Evolutionary conservation across 1,139 yeast genomes (phyloP).

Genomic region (Nakaseomyces kungkrabaensis): DNA sequence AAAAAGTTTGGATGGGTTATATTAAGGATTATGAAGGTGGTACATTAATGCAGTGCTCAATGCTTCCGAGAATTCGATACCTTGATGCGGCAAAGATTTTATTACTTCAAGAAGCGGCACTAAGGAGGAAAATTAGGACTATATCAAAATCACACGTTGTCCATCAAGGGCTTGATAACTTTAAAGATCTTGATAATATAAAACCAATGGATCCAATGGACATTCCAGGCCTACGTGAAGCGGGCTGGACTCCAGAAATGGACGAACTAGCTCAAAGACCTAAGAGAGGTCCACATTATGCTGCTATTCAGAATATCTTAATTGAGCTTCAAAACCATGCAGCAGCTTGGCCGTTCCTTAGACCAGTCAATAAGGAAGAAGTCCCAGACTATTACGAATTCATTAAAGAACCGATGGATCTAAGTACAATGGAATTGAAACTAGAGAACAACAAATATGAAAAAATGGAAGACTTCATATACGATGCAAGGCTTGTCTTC

Average conservation of each 20-base stretch:
- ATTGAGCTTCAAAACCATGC: conserved; percentile 90
- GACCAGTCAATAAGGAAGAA: conserved; percentile 86
- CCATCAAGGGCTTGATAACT: conserved; percentile 70
- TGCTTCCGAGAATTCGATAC: conserved; percentile 82
- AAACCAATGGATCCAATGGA: conserved; percentile 57
- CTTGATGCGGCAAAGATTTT: conserved; percentile 81
- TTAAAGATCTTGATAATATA: conserved; percentile 45
- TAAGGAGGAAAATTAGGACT: conserved; percentile 70
- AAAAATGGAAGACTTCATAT: conserved; percentile 80
- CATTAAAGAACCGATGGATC: conserved; percentile 97
- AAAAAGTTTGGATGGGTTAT: conserved; percentile 93
- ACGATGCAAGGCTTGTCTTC: conserved; percentile 78
- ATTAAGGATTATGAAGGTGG: conserved; percentile 99
- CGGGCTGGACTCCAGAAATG: conserved; percentile 99
- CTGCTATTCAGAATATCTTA: conserved; percentile 79
- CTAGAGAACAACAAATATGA: conserved; percentile 87
- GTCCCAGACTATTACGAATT: conserved; percentile 95
- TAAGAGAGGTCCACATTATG: conserved; percentile 88
- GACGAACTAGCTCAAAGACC: conserved; percentile 94
- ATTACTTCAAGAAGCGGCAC: conserved; percentile 82
- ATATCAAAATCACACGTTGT: conserved; percentile 73
- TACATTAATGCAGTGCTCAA: conserved; percentile 92
- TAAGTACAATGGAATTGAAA: conserved; percentile 89
- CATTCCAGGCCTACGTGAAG: conserved; percentile 81
- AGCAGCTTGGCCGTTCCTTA: conserved; percentile 97